phyloP scores from a whole-genome alignment of 2,329 filamentous ascomycete species.

The Westerdykella aurantiaca region DNA sequence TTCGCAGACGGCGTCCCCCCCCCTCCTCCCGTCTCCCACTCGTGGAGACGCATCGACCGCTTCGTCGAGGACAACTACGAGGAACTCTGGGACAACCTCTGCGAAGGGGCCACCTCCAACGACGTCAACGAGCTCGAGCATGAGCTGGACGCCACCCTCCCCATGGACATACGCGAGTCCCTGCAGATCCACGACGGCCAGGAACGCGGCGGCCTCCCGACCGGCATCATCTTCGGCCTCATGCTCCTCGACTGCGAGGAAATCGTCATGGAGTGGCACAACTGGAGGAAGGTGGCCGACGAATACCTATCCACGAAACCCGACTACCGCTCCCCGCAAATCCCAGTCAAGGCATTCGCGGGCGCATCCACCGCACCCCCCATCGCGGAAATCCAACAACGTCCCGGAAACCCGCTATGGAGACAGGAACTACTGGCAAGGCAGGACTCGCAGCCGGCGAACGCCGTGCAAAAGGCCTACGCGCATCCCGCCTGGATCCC shows the following conservation, averaged over 20 bases:
- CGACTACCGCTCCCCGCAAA: constrained; percentile 53
- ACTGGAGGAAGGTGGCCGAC: constrained; percentile 90
- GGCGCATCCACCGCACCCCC: constrained; percentile 66
- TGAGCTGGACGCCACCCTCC: constrained; percentile 87
- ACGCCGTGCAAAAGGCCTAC: constrained; percentile 85
- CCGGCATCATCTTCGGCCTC: constrained; percentile 84
- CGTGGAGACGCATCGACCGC: constrained; percentile 87
- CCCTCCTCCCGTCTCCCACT: constrained; percentile 78
- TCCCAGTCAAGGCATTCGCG: constrained; percentile 66
- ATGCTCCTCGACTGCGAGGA: constrained; percentile 99
- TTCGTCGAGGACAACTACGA: constrained; percentile 96
- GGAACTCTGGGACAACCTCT: constrained; percentile 87
- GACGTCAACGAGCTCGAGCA: constrained; percentile 97
- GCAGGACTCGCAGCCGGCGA: constrained; percentile 82
- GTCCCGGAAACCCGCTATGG: constrained; percentile 62
- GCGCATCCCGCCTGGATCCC: constrained; percentile 95
- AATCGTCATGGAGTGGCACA: constrained; percentile 95
- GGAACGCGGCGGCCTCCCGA: constrained; percentile 84
- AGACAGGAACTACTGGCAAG: constrained; percentile 75
- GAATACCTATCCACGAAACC: constrained; percentile 66
- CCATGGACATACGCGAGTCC: constrained; percentile 89
- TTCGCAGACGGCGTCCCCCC: constrained; percentile 90
- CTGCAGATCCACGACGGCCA: constrained; percentile 92
- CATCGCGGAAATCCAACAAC: constrained; percentile 45
- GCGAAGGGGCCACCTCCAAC: constrained; percentile 86